Evolutionary conservation across 345 rosid species (phyloP), one percentile per base, ranked within the genome.

Genomic region (Lepidium africanum): DNA sequence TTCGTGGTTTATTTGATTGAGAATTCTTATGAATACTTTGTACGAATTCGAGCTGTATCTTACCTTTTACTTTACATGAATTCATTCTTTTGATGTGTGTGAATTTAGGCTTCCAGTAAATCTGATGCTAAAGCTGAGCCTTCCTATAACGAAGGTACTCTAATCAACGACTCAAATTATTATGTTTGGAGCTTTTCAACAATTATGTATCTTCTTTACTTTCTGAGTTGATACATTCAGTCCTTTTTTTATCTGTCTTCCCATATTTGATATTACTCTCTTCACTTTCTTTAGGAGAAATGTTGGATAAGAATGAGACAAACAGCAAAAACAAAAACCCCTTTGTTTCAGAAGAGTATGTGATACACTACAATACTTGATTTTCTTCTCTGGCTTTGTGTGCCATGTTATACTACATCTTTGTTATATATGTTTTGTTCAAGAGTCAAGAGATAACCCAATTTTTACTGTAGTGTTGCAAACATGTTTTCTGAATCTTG

Each of bases 341-440:
- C 4, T 60, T 67, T 48, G 66, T 45, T 45, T 74, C 77, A 4
- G 21, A 74, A 74, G 77, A 67, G 77, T 74, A 67, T 59, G 72
- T 73, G 42, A 74, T 36, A 16, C 10, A 43, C 43, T 42, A 52
- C 33, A 58, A 23, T 41, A 47, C 19, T 73, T 39, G 2, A 5
- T 17, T 32, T 65, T 43, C 47, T 53, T 69, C 5, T 38, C 9
- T 39, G 49, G 45, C 9, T 48, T 10, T 46, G 36, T 6, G 13
- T 59, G 27, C 46, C 30, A 8, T 47, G 38, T 16, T 46, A 8
- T 7, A 36, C 14, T 49, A 15, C 10, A 23, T 63, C 6, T 12
- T 36, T 64, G 39, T 46, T 38, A 9, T 38, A 2, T 46, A 32
- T 46, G 11, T 61, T 30, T 47, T 32, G 11, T 45, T 46, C 5